Evolutionary conservation across 2,329 filamentous ascomycete species (phyloP), one percentile per base, ranked within the genome.

Genomic region (Coccinonectria pachysandricola): DNA sequence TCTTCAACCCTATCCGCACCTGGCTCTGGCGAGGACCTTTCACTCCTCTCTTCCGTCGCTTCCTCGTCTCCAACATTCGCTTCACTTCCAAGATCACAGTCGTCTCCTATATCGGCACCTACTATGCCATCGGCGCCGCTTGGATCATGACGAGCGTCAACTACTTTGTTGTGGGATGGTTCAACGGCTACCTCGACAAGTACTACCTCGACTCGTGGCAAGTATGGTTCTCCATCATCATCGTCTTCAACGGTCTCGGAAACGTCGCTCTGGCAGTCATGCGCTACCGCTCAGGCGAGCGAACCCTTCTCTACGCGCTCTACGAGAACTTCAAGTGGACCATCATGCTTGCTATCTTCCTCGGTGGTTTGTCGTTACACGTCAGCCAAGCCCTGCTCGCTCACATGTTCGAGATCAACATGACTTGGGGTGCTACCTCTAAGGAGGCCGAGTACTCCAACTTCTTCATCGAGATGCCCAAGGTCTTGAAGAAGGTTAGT

Each of bases 331-430:
- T 85, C 56, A 81, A 78, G 55, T 86, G 80, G 80, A 73, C 78
- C 7, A 54, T 79, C 28, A 63, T 80, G 56, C 63, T 88, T 24
- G 78, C 77, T 35, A 77, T 91, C 51, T 92, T 91, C 65, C 65
- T 93, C 11, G 84, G 84, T 27, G 84, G 84, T 19, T 65, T 91
- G 25, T 82, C 76, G 1, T 68, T 92, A 18, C 83, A 92, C 57
- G 71, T 93, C 24, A 82, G 74, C 15, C 79, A 87, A 51, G 84
- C 84, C 2, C 62, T 93, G 17, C 57, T 91, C 23, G 68, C 75
- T 4, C 85, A 92, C 60, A 83, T 91, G 71, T 82, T 91, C 50
- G 75, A 82, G 57, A 75, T 88, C 48, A 70, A 91, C 56, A 88
- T 91, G 78, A 73, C 71, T 3, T 91, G 84, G 84, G 83, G 83